Evolutionary conservation across 2,329 filamentous ascomycete genomes (phyloP).

Genomic region (Furcasterigmium sp.): DNA sequence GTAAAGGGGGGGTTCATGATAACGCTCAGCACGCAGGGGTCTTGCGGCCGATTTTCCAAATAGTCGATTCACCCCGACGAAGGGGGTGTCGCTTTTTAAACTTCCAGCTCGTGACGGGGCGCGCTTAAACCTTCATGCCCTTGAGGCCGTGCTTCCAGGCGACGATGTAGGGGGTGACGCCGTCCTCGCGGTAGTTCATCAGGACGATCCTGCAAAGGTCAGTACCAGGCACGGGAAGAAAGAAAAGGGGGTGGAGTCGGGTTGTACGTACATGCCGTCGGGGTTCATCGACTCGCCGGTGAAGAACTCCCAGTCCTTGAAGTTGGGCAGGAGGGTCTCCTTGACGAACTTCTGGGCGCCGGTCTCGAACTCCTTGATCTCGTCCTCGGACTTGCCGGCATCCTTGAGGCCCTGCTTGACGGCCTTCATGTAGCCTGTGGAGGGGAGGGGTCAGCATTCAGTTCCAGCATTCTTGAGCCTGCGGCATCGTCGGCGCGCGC

Average conservation of each 20-base stretch:
- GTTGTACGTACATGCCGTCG: conserved; percentile 75
- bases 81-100: too few species aligned
- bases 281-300: conserved; percentile 89
- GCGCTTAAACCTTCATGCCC: conserved; percentile 82
- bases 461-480: not conserved
- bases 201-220: conserved; percentile 63
- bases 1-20: too few species aligned
- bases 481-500: too few species aligned
- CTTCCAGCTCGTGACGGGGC: not conserved
- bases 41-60: too few species aligned
- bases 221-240: conserved; percentile 1
- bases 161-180: conserved; percentile 80
- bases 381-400: conserved; percentile 50
- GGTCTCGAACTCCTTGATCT: conserved; percentile 74
- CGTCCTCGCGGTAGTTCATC: conserved; percentile 97
- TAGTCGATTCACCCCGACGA: too few species aligned
- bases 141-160: conserved; percentile 93
- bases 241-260: not conserved
- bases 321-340: conserved; percentile 74
- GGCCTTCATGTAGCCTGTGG: conserved; percentile 81
- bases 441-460: conserved; percentile 2
- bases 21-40: not conserved
- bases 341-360: conserved; percentile 72
- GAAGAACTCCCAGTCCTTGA: conserved; percentile 95
- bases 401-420: conserved; percentile 68